phyloP scores from a whole-genome alignment of 345 rosid species.

The Linum usitatissimum region DNA sequence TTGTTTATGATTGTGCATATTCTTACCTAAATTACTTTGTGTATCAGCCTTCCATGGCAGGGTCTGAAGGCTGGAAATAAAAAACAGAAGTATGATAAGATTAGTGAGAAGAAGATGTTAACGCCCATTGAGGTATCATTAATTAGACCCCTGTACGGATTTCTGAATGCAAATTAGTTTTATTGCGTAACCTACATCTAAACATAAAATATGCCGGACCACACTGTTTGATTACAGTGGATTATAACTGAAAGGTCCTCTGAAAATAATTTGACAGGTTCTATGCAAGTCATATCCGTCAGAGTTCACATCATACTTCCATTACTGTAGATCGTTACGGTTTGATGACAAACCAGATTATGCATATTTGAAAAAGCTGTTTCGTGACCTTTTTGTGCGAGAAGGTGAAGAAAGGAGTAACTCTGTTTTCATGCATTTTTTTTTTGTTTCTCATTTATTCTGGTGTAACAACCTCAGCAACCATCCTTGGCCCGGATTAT shows the following conservation, averaged over 20 bases:
- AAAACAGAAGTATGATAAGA: neutral
- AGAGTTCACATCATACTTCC: neutral
- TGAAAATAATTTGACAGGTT: neutral
- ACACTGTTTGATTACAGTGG: neutral
- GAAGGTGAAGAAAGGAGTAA: neutral
- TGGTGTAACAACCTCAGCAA: neutral
- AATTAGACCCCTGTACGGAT: neutral
- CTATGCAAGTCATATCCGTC: neutral
- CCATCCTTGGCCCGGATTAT: neutral
- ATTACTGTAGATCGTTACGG: neutral
- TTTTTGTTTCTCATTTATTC: neutral
- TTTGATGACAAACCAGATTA: neutral
- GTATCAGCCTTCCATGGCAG: neutral
- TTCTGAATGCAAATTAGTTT: too few relatives aligned
- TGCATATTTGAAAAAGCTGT: neutral
- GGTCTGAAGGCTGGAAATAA: neutral
- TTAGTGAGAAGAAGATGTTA: neutral
- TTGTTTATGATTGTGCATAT: neutral
- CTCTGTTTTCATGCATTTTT: neutral
- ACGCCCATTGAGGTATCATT: neutral
- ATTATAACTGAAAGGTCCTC: neutral
- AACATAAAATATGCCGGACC: neutral
- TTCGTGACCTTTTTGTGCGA: neutral
- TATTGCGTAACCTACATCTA: too few relatives aligned
- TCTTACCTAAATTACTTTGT: neutral